A percentile compares a stretch with the other conserved stretches of the same genome.
Evolutionary conservation across 1,139 yeast genomes (phyloP).

Genomic region (Schwanniomyces etchellsii): DNA sequence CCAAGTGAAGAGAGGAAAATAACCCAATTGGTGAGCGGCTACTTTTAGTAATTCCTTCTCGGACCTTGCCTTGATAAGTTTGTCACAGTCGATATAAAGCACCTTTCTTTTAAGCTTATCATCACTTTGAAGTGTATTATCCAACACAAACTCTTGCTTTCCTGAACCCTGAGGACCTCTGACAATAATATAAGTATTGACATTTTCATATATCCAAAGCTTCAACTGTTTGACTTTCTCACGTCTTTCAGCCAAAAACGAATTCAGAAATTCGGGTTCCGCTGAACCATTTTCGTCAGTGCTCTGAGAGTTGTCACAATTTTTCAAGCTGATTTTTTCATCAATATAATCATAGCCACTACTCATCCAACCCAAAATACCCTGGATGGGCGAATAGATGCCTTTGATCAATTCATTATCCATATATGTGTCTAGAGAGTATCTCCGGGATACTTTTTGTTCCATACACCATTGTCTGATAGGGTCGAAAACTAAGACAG

Average conservation of each 20-base stretch:
- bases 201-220: conserved; percentile 78
- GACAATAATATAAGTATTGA: conserved; percentile 76
- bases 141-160: conserved; percentile 72
- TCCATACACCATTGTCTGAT: conserved; percentile 78
- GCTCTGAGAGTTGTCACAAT: conserved; percentile 7
- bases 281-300: conserved; percentile 5
- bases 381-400: conserved; percentile 21
- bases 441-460: conserved; percentile 59
- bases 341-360: conserved; percentile 25
- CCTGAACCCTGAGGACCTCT: conserved; percentile 96
- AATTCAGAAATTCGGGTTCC: conserved; percentile 15
- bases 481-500: conserved; percentile 88
- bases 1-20: conserved; percentile 94
- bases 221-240: conserved; percentile 64
- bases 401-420: conserved; percentile 25
- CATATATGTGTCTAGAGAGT: conserved; percentile 25
- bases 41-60: conserved; percentile 64
- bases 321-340: conserved; percentile 10
- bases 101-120: conserved; percentile 44
- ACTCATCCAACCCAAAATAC: conserved; percentile 20
- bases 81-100: conserved; percentile 74
- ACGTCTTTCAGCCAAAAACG: conserved; percentile 66
- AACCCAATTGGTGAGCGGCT: conserved; percentile 77
- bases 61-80: conserved; percentile 63
- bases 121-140: conserved; percentile 54